Percentiles rank a stretch among this genome's conserved stretches.
phyloP scores from a whole-genome alignment of 1,139 yeast species.

The Trichomonascaceae sp. region DNA sequence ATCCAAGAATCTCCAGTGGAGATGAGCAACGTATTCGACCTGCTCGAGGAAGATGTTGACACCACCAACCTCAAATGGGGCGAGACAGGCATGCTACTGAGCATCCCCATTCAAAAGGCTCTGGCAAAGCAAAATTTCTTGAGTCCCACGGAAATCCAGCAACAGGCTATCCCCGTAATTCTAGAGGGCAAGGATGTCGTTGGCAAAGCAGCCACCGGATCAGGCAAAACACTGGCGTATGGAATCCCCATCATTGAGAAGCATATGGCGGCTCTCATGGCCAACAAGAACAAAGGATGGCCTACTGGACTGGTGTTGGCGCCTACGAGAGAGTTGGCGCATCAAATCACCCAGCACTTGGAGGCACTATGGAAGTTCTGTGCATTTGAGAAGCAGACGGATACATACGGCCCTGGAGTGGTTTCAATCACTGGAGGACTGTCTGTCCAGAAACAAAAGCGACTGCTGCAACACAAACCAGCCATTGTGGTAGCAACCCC shows the following conservation, averaged over 20 bases:
- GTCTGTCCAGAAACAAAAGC: constrained; percentile 82
- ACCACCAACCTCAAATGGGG: constrained; percentile 17
- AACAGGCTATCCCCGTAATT: constrained; percentile 61
- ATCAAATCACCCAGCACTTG: constrained; percentile 79
- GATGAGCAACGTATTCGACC: constrained; percentile 12
- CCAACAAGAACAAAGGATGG: constrained; percentile 18
- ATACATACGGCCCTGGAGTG: constrained; percentile 35
- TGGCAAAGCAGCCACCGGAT: constrained; percentile 97
- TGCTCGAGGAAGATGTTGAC: constrained; percentile 13
- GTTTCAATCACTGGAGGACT: constrained; percentile 90
- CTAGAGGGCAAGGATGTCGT: constrained; percentile 65
- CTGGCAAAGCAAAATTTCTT: constrained; percentile 44
- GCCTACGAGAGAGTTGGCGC: constrained; percentile 94
- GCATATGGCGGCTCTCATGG: constrained; percentile 12
- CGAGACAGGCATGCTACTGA: constrained; percentile 26
- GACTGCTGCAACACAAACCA: constrained; percentile 61
- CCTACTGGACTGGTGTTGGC: constrained; percentile 79
- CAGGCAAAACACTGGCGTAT: constrained; percentile 93
- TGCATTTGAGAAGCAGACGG: constrained; percentile 22
- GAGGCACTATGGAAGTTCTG: constrained; percentile 46
- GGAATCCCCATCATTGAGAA: constrained; percentile 87
- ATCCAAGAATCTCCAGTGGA: neutral
- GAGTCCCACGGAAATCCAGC: constrained; percentile 77
- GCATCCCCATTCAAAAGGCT: constrained; percentile 46
- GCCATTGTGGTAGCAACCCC: constrained; percentile 91